Conservation (phyloP, 352 stramenopile genomes). For the Pythium dissimile region DNA sequence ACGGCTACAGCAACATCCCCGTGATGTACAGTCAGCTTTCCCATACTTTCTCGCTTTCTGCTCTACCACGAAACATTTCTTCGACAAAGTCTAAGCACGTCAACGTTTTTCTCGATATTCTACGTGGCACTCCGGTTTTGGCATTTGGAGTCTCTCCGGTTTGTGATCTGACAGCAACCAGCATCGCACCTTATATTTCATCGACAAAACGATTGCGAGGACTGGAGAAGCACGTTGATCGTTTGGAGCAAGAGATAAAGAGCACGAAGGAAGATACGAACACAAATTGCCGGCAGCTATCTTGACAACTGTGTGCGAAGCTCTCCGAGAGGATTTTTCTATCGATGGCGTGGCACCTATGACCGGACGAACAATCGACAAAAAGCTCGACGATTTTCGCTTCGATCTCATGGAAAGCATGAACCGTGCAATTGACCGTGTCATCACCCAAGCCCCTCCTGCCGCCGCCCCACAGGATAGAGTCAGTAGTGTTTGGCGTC, state of each 20-base stretch:
- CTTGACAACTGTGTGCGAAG: background rate
- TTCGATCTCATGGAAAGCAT: background rate
- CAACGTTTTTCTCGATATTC: background rate
- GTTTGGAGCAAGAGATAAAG: background rate
- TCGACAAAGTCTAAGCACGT: background rate
- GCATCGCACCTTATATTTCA: constrained; percentile 4
- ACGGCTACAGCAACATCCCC: background rate
- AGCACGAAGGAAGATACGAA: background rate
- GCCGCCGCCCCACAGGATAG: background rate
- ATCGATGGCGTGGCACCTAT: background rate
- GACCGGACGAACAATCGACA: no score
- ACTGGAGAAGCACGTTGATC: background rate
- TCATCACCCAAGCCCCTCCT: background rate
- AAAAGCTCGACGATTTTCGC: background rate
- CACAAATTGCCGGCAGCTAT: background rate
- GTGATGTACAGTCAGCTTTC: background rate
- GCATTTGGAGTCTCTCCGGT: background rate
- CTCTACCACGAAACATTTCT: constrained; percentile 6
- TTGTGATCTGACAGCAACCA: background rate
- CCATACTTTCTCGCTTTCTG: constrained; percentile 4
- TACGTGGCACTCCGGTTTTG: background rate
- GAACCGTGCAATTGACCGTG: background rate
- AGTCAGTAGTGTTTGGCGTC: background rate
- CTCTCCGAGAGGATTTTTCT: background rate
- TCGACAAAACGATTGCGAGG: background rate